Percentiles rank a stretch among this genome's conserved stretches.
Evolutionary conservation across 768 basidiomycete genomes (phyloP).

Genomic region (Coprinopsis marcescibilis): DNA sequence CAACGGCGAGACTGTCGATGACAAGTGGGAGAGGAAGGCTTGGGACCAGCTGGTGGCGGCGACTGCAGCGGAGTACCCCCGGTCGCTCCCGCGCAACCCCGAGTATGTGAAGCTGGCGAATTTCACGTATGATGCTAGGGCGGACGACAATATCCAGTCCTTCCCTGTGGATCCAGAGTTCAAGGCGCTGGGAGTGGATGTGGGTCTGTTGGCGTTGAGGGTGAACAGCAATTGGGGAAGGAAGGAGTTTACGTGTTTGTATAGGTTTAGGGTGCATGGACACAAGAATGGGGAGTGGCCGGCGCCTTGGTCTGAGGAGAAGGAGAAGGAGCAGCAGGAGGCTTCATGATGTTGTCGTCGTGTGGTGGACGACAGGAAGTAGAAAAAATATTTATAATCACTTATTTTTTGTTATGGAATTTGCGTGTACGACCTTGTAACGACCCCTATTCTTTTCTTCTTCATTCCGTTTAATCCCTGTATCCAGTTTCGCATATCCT

Average conservation of each 20-base stretch:
- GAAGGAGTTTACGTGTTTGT: slow-evolving; percentile 82
- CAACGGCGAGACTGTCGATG: slow-evolving; percentile 25
- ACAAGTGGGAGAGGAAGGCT: slow-evolving; percentile 18
- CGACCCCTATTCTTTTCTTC: no score
- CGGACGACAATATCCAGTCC: slow-evolving; percentile 63
- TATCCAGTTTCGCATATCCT: no score
- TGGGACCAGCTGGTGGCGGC: slow-evolving; percentile 32
- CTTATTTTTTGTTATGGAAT: no score
- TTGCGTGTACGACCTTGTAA: no score
- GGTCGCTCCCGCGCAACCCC: slow-evolving; percentile 26
- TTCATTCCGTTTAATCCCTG: no score
- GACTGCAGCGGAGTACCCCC: slow-evolving; percentile 42
- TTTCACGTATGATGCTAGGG: slow-evolving; percentile 60
- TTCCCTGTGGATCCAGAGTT: slow-evolving; percentile 72
- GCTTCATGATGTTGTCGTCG: no score
- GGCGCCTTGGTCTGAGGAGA: slow-evolving; percentile 25
- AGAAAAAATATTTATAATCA: no score
- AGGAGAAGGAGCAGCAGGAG: slow-evolving; percentile 6
- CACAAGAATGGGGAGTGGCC: slow-evolving; percentile 40
- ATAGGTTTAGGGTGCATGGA: slow-evolving; percentile 79
- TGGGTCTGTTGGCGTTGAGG: slow-evolving; percentile 77
- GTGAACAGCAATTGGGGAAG: slow-evolving; percentile 87
- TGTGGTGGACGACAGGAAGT: no score
- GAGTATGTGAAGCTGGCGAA: slow-evolving; percentile 61
- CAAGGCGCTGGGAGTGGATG: slow-evolving; percentile 66